Evolutionary conservation across 2,329 filamentous ascomycete genomes (phyloP).

Genomic region (Alternaria sp.): DNA sequence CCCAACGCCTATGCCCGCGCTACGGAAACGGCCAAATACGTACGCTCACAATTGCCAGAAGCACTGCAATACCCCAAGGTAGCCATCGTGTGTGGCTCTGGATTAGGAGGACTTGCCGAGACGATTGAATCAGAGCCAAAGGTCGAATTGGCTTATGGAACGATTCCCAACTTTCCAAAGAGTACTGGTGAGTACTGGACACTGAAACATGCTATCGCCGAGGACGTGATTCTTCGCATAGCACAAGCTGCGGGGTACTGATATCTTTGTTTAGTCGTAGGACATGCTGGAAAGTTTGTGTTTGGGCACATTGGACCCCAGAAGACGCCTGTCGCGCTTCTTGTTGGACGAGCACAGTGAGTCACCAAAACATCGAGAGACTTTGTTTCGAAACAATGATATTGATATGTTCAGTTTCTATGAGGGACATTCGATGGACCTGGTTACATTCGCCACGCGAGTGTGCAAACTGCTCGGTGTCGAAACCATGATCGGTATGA

Average conservation of each 20-base stretch:
- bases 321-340: constrained; percentile 66
- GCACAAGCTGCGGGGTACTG: constrained; percentile 6
- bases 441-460: constrained; percentile 70
- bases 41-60: constrained; percentile 61
- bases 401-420: constrained; percentile 64
- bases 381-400: neutral
- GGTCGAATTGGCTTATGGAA: constrained; percentile 65
- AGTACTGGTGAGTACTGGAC: constrained; percentile 62
- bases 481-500: constrained; percentile 65
- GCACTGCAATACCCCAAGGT: constrained; percentile 63
- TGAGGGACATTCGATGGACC: constrained; percentile 71
- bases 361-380: constrained; percentile 38
- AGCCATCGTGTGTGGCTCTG: constrained; percentile 72
- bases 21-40: constrained; percentile 60
- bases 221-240: neutral
- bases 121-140: constrained; percentile 62
- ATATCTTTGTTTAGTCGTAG: constrained; percentile 54
- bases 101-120: constrained; percentile 68
- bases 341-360: constrained; percentile 72
- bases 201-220: constrained; percentile 25
- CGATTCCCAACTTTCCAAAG: constrained; percentile 69
- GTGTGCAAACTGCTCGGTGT: constrained; percentile 71
- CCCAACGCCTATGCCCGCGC: constrained; percentile 54
- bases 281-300: constrained; percentile 72
- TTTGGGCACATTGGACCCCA: constrained; percentile 66